These are phyloP conservation scores for Colletotrichum liaoningense DNA, from an alignment of 2,329 filamentous ascomycete species.

Conservation along the genomic window DNA sequence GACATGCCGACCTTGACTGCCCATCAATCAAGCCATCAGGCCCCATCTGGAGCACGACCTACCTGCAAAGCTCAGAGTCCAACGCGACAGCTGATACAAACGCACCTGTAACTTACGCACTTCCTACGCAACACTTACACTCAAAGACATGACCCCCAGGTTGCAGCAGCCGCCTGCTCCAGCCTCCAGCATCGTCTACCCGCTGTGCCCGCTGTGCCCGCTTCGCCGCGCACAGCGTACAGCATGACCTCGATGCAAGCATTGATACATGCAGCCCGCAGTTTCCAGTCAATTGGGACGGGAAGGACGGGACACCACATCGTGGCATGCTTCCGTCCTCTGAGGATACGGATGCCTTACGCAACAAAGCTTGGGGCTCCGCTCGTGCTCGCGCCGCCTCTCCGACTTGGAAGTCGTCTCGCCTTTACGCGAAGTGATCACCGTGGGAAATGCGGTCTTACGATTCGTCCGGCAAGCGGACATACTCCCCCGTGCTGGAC, in stretches of 20 bases:
- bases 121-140: neutral
- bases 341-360: neutral
- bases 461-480: constrained; percentile 27
- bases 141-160: neutral
- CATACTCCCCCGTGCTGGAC: constrained; percentile 19
- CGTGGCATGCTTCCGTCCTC: neutral
- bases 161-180: constrained; percentile 25
- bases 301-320: constrained; percentile 25
- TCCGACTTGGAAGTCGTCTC: constrained; percentile 1
- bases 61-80: neutral
- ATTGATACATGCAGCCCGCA: constrained; percentile 26
- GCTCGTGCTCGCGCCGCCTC: constrained; percentile 17
- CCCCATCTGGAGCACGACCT: neutral
- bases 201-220: neutral
- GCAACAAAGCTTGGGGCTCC: constrained; percentile 21
- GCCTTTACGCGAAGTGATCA: constrained; percentile 24
- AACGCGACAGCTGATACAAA: neutral
- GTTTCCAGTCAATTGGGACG: constrained; percentile 32
- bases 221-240: neutral
- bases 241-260: constrained; percentile 2
- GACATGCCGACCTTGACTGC: constrained; percentile 7
- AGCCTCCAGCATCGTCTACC: constrained; percentile 14
- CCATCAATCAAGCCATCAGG: neutral
- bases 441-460: constrained; percentile 17
- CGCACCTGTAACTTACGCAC: neutral